phyloP scores from a whole-genome alignment of 1,139 yeast species.

The Magnusiomyces magnusii region DNA sequence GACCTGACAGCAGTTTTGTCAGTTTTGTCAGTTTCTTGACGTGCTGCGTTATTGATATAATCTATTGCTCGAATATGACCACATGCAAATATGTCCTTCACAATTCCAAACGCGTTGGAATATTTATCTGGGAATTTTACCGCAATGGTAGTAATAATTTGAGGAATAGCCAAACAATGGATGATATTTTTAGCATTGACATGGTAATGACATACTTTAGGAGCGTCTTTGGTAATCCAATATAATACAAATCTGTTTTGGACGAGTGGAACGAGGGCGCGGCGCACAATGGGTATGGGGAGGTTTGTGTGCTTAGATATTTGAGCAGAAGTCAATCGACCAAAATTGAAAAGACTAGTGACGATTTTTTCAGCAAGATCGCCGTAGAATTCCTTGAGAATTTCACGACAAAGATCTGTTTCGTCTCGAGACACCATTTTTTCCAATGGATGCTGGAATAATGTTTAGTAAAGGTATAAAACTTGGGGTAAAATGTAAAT shows the following conservation, averaged over 20 bases:
- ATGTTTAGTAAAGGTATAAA: too few relatives aligned
- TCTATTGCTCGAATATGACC: slow-evolving; percentile 61
- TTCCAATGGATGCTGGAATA: too few relatives aligned
- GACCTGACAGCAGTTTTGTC: slow-evolving; percentile 19
- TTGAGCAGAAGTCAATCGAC: slow-evolving; percentile 32
- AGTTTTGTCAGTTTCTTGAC: slow-evolving; percentile 27
- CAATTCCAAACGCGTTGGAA: slow-evolving; percentile 48
- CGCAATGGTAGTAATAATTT: slow-evolving; percentile 52
- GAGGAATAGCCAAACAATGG: slow-evolving; percentile 66
- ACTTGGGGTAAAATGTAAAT: too few relatives aligned
- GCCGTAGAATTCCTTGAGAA: slow-evolving; percentile 34
- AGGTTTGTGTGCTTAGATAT: slow-evolving; percentile 28
- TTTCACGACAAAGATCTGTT: slow-evolving; percentile 31
- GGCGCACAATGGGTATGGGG: slow-evolving; percentile 30
- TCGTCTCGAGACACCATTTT: slow-evolving; percentile 31
- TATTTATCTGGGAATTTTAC: slow-evolving; percentile 32
- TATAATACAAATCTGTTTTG: slow-evolving; percentile 37
- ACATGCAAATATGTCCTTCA: slow-evolving; percentile 57
- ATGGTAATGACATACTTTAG: slow-evolving; percentile 44
- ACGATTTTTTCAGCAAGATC: slow-evolving; percentile 33
- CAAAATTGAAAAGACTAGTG: slow-evolving; percentile 30
- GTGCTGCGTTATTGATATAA: slow-evolving; percentile 39
- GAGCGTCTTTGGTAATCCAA: slow-evolving; percentile 36
- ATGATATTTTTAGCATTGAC: slow-evolving; percentile 60
- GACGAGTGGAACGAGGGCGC: slow-evolving; percentile 35